Evolutionary conservation across 129 eudicot species (phyloP), one percentile per base, ranked within the genome.

Genomic region (Arctium lappa): DNA sequence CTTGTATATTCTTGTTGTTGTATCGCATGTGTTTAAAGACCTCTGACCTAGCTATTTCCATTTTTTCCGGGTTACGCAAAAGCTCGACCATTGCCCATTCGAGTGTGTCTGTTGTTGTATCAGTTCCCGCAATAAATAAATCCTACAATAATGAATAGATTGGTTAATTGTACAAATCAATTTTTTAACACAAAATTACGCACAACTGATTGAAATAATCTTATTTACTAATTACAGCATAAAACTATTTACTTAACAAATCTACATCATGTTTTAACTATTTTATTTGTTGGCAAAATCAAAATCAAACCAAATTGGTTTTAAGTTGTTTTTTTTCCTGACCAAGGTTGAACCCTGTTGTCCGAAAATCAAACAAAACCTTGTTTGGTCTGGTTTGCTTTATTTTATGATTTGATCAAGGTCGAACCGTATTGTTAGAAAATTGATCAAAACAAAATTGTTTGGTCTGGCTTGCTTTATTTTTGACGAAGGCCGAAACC

Each of bases 41-140:
- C 39, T 89, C 92, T 0, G 15, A 73, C 2, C 33, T 29, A 37
- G 79, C 79, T 3, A 2, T 37, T 37, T 62, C 15, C 84, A 81
- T 22, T 60, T 81, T 81, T 8, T 81, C 62, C 0, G 60, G 72
- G 73, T 81, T 81, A 36, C 37, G 84, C 2, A 56, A 33, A 56
- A 81, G 79, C 73, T 81, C 84, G 0, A 62, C 37, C 92, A 86
- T 89, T 65, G 87, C 92, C 92, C 92, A 89, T 50, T 84, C 90
- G 0, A 81, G 8, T 39, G 86, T 60, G 44, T 18, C 39, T 1
- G 92, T 78, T 9, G 88, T 73, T 46, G 90, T 89, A 63, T 89
- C 90, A 3, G 82, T 81, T 11, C 90, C 90, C 0, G 87, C 90
- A 1, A 72, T n/a, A 65, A 87, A 81, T 56, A 87, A 75, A 40